Evolutionary conservation across 768 basidiomycete genomes (phyloP).

Genomic region (Roridomyces roridus): DNA sequence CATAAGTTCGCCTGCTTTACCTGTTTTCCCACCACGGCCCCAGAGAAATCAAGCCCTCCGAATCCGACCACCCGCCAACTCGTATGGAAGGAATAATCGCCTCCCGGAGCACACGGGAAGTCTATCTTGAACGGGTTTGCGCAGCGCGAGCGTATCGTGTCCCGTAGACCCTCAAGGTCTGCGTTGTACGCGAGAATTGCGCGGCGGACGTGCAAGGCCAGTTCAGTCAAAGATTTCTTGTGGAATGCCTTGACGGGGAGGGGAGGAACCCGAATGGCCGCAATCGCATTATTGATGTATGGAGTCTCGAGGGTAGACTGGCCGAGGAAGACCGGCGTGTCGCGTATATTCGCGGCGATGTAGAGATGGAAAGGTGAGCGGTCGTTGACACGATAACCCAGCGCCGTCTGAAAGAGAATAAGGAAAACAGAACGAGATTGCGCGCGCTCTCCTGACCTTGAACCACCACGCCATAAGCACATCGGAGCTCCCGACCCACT

Average conservation of each 20-base stretch:
- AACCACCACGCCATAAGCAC: slow-evolving; percentile 19
- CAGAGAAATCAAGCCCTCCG: not conserved
- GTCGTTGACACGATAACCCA: slow-evolving; percentile 4
- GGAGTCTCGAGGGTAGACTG: not conserved
- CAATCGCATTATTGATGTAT: slow-evolving; percentile 16
- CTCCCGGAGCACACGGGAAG: not conserved
- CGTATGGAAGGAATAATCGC: not conserved
- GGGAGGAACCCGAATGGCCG: not conserved
- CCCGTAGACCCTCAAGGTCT: not conserved
- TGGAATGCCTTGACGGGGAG: slow-evolving; percentile 4
- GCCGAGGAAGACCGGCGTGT: slow-evolving; percentile 4
- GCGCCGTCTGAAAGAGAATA: not conserved
- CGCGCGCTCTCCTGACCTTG: slow-evolving; percentile 15
- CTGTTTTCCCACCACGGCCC: not conserved
- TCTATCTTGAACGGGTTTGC: not conserved
- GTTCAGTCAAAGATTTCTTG: too few relatives aligned
- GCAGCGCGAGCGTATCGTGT: not conserved
- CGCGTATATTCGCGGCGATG: slow-evolving; percentile 11
- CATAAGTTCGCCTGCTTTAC: not conserved
- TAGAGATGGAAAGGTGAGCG: slow-evolving; percentile 12
- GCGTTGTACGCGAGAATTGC: slow-evolving; percentile 2
- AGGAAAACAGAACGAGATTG: too few relatives aligned
- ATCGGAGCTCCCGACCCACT: slow-evolving; percentile 22
- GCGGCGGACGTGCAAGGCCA: slow-evolving; percentile 15
- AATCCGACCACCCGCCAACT: slow-evolving; percentile 1